A percentile compares a stretch with the other conserved stretches of the same genome.
Evolutionary conservation across 2,329 filamentous ascomycete species (phyloP).

Genomic region (Amylocarpus encephaloides): DNA sequence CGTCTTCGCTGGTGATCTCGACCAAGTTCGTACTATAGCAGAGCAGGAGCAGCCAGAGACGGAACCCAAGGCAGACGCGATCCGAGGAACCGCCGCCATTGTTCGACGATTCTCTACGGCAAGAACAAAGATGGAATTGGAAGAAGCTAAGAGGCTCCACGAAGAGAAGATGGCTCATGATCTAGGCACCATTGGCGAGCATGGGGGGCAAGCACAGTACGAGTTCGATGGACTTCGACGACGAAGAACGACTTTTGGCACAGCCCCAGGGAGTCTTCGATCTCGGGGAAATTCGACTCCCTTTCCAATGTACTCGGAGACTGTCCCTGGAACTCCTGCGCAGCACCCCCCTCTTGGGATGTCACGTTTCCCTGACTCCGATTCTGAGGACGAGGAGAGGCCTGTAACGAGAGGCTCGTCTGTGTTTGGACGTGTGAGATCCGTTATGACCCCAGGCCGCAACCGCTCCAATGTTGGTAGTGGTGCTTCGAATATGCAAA

Average conservation of each 20-base stretch:
- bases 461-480: constrained; percentile 16
- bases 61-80: constrained; percentile 92
- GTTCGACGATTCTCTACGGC: constrained; percentile 73
- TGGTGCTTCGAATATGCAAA: constrained; percentile 37
- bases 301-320: constrained; percentile 18
- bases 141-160: constrained; percentile 71
- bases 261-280: constrained; percentile 28
- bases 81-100: constrained; percentile 84
- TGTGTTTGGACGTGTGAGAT: constrained; percentile 38
- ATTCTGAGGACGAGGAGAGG: constrained; percentile 48
- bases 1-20: constrained; percentile 85
- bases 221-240: constrained; percentile 91
- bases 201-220: constrained; percentile 47
- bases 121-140: constrained; percentile 69
- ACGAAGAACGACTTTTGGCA: constrained; percentile 50
- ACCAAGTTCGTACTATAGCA: constrained; percentile 91
- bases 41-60: constrained; percentile 94
- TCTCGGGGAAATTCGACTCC: constrained; percentile 27
- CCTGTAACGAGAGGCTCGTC: constrained; percentile 42
- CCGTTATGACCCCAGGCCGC: constrained; percentile 17
- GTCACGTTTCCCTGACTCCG: constrained; percentile 71
- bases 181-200: constrained; percentile 70
- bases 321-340: constrained; percentile 32
- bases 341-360: constrained; percentile 77
- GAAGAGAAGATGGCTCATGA: constrained; percentile 66